Percentiles rank a stretch among this genome's conserved stretches.
Evolutionary conservation across 345 rosid genomes (phyloP).

Genomic region (Ailanthus altissimus): DNA sequence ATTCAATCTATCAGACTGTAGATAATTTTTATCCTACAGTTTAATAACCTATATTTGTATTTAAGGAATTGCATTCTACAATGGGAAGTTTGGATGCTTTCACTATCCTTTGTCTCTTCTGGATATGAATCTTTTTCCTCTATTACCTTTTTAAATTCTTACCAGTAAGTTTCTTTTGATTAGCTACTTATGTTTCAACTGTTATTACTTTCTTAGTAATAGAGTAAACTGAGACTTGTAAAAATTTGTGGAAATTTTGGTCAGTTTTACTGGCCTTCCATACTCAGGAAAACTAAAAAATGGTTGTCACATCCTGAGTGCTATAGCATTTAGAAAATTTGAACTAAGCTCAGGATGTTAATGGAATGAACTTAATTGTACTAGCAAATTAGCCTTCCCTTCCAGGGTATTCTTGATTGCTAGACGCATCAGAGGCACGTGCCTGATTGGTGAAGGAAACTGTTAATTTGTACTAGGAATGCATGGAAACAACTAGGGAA

Average conservation of each 20-base stretch:
- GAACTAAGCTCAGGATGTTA: background rate
- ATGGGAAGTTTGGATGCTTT: background rate
- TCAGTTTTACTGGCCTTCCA: background rate
- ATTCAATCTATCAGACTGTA: background rate
- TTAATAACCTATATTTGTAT: background rate
- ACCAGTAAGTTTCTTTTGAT: background rate
- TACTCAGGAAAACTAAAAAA: background rate
- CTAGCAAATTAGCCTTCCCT: background rate
- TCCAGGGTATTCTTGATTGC: background rate
- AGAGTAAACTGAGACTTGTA: background rate
- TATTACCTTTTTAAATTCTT: background rate
- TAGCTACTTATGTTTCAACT: background rate
- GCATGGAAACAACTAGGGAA: conserved; percentile 53
- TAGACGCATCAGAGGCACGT: background rate
- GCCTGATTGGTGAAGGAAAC: conserved; percentile 7
- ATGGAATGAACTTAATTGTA: background rate
- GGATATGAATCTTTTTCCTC: background rate
- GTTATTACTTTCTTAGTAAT: background rate
- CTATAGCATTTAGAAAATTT: background rate
- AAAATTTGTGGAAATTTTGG: background rate
- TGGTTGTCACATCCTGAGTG: background rate
- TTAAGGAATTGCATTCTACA: background rate
- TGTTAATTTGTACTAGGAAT: conserved; percentile 33
- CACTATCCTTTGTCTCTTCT: background rate
- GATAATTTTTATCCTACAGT: background rate